Evolutionary conservation across 179 eudicot genomes (phyloP), one percentile per base, ranked within the genome.

Genomic region (Heliamphora pulchella): DNA sequence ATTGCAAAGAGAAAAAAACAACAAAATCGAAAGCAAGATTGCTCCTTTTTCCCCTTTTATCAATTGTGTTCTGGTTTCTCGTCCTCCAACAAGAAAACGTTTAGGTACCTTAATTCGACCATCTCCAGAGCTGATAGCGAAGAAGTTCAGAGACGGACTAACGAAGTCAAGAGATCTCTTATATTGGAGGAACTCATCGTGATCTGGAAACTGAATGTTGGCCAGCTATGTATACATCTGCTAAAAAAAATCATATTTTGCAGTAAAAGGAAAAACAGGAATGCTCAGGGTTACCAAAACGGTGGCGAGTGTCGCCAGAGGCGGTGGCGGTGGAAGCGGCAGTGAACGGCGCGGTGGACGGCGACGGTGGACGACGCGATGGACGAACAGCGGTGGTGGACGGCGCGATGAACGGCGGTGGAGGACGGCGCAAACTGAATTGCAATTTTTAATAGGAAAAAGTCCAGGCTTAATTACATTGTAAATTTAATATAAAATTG

Each of bases 71-170:
- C 46, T 57, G 78, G 41, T 57, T 75, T 75, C 78, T 55, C 76
- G 13, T 41, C 44, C 76, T 72, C 76, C n/a, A 39, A 59, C 5
- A 17, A 31, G 9, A n/a, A 5, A 10, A 0, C 15, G 6, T 14
- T 74, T 18, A 5, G 15, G 71, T 83, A 96, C 98, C 98, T 94
- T 94, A 65, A 96, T 89, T 48, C 99, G 91, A 63, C 96, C 96
- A 84, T 96, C 99, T 50, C 97, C 99, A 51, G 94, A 87, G 69
- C 89, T 86, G 67, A 91, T 85, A 58, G 98, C 96, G n/a, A 94
- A 88, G 77, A 89, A 90, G 84, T 96, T 93, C 67, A 92, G 81
- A 54, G 89, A 85, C 18, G 99, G 97, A 80, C 96, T 96, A 80
- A 96, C 78, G 90, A 88, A 65, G 93, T 89, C 80, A 96, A 85